Evolutionary conservation across 2,329 filamentous ascomycete genomes (phyloP).

Genomic region (Cladophialophora immunda): DNA sequence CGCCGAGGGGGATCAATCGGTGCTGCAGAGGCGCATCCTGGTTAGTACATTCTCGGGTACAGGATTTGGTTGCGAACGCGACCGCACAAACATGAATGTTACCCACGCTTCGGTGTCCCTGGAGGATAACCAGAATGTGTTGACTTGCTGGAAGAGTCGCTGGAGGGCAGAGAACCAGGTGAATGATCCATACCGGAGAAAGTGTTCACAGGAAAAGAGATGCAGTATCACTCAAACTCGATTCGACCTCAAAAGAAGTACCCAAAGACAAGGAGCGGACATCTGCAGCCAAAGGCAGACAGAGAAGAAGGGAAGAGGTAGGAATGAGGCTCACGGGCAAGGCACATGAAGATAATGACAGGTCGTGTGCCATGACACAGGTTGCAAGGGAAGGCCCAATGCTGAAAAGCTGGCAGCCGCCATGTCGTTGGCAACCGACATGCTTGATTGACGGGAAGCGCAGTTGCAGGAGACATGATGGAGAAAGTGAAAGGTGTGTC

Average conservation of each 20-base stretch:
- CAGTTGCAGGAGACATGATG: neutral
- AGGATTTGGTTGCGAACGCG: neutral
- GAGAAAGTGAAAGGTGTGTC: neutral
- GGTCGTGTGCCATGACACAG: neutral
- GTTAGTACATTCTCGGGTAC: neutral
- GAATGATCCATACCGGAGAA: constrained; percentile 32
- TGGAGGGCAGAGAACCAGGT: constrained; percentile 29
- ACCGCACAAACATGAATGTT: too few species aligned
- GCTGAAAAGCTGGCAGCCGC: neutral
- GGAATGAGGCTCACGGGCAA: constrained; percentile 2
- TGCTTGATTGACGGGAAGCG: constrained; percentile 4
- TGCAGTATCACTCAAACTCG: constrained; percentile 22
- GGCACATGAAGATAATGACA: neutral
- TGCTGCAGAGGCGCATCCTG: constrained; percentile 26
- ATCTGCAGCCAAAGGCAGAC: constrained; percentile 32
- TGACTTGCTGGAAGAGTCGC: constrained; percentile 32
- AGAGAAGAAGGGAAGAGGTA: constrained; percentile 2
- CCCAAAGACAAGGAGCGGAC: constrained; percentile 33
- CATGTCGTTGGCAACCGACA: neutral
- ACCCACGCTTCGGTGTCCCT: constrained; percentile 40
- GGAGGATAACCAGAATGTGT: constrained; percentile 30
- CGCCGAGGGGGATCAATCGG: constrained; percentile 39
- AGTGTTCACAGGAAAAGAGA: constrained; percentile 13
- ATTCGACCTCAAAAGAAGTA: constrained; percentile 5
- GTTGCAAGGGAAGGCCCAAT: constrained; percentile 13